Base-by-base conservation (phyloP, 345 rosid genomes). In the Mangifera indica region DNA sequence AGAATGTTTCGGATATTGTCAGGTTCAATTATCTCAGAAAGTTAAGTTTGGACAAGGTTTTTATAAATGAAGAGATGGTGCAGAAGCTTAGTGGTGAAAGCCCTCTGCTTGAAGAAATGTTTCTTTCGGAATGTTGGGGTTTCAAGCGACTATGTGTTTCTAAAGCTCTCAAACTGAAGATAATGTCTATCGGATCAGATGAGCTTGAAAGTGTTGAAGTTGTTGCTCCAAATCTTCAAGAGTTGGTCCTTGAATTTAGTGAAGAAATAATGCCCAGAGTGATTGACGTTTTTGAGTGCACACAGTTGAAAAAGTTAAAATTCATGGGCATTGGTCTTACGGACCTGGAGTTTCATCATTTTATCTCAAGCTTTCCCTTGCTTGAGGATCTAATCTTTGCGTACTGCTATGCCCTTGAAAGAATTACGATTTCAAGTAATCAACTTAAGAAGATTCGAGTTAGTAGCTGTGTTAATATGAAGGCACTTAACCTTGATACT, bases 91-190 rank as follows among this genome's bases (percentile, higher is more conserved):
- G 1, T 12, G 21, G 52, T 63, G n/a, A 63, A 24, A 42, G 49
- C n/a, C 25, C 17, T 10, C 5, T 20, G 3, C 49, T 63, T 42
- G 29, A 40, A 44, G 29, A 42, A 11, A 4, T 42, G 8, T 3
- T 14, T 42, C 22, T 68, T 57, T 37, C 0, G 2, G 2, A 20
- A 24, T 68, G 62, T 40, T 21, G 52, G 62, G 72, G 72, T 42
- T 20, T 55, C 14, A 55, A 55, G 40, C 22, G 3, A 18, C 8
- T 68, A 22, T 45, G 29, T 40, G 21, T 68, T 7, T 37, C 51
- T 37, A 11, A 37, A 55, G 13, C 34, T 68, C 48, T 13, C 21
- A 68, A 37, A 13, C 72, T 68, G 46, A 68, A 40, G 61, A 40
- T 15, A n/a, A 1, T 68, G 42, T 5, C 8, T 6, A 37, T 37